Conservation (phyloP, 352 stramenopile genomes). For the Phytophthora hibernalis region DNA sequence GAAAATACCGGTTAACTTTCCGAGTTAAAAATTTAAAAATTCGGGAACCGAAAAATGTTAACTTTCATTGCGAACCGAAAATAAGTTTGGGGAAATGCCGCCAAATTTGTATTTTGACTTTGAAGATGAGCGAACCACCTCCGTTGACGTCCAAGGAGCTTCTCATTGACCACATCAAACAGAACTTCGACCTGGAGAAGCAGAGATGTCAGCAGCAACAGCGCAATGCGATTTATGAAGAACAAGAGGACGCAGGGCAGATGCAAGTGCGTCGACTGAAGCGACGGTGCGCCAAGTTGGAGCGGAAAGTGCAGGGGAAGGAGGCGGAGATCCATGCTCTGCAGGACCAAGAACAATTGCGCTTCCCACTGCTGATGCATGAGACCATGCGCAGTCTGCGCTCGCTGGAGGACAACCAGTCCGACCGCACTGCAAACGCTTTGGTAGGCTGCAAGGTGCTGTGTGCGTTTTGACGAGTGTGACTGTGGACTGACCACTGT, state of each 20-base stretch:
- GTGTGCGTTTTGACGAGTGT: neutral
- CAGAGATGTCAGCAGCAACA: constrained; percentile 54
- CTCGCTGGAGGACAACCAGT: constrained; percentile 47
- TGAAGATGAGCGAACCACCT: neutral
- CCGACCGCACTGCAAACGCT: constrained; percentile 13
- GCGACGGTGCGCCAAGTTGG: constrained; percentile 64
- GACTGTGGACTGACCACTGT: neutral
- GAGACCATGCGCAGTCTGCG: constrained; percentile 72
- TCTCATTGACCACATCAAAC: constrained; percentile 59
- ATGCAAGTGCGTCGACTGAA: constrained; percentile 54
- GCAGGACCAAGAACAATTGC: constrained; percentile 59
- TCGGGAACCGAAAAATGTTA: too few species aligned
- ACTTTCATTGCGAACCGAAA: too few species aligned
- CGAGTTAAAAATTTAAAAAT: too few species aligned
- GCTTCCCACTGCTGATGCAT: constrained; percentile 62
- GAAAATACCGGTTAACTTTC: too few species aligned
- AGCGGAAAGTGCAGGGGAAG: constrained; percentile 65
- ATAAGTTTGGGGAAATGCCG: too few species aligned
- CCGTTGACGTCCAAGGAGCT: constrained; percentile 31
- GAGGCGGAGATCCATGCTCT: constrained; percentile 57
- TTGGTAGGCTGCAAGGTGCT: constrained; percentile 28
- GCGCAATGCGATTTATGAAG: constrained; percentile 22
- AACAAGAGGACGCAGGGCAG: constrained; percentile 43
- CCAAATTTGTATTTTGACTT: too few species aligned
- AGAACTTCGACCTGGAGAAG: constrained; percentile 67